These are phyloP conservation scores for Endocladia muricata DNA, from an alignment of 31 red algal species.

Conservation along the genomic window DNA sequence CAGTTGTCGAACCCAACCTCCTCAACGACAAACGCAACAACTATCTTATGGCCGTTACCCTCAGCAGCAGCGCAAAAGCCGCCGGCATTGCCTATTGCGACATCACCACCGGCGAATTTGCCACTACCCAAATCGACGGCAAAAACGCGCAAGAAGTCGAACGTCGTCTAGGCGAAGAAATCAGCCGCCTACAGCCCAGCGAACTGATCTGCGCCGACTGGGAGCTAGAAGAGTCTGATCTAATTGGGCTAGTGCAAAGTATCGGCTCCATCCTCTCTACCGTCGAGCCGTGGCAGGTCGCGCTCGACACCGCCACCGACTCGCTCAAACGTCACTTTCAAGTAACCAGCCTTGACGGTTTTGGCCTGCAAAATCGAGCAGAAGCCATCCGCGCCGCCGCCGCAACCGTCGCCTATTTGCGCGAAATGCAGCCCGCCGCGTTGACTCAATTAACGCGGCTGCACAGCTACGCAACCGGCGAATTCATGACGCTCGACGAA, in stretches of 20 bases:
- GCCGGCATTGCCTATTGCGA: too few relatives aligned
- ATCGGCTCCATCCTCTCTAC: too few relatives aligned
- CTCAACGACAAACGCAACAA: conserved; percentile 58
- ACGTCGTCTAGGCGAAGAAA: too few relatives aligned
- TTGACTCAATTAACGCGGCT: neutral
- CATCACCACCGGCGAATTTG: conserved; percentile 34
- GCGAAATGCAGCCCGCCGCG: too few relatives aligned
- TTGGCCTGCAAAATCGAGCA: neutral
- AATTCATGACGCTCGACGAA: conserved; percentile 50
- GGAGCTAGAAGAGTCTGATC: too few relatives aligned
- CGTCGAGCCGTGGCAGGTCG: neutral
- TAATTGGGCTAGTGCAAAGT: too few relatives aligned
- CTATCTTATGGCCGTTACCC: too few relatives aligned
- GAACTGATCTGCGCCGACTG: too few relatives aligned
- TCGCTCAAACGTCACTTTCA: neutral
- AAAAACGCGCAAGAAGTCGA: too few relatives aligned
- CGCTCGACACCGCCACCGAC: neutral
- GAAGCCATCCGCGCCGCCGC: neutral
- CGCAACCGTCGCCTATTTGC: neutral
- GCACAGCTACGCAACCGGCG: conserved; percentile 10
- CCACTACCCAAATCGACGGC: conserved; percentile 31
- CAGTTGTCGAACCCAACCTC: conserved; percentile 65
- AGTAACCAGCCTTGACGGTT: neutral
- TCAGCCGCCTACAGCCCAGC: too few relatives aligned
- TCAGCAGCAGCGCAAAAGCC: too few relatives aligned